Evolutionary conservation across 257 asterid genomes (phyloP), one percentile per base, ranked within the genome.

Genomic region (Handroanthus guayacan): DNA sequence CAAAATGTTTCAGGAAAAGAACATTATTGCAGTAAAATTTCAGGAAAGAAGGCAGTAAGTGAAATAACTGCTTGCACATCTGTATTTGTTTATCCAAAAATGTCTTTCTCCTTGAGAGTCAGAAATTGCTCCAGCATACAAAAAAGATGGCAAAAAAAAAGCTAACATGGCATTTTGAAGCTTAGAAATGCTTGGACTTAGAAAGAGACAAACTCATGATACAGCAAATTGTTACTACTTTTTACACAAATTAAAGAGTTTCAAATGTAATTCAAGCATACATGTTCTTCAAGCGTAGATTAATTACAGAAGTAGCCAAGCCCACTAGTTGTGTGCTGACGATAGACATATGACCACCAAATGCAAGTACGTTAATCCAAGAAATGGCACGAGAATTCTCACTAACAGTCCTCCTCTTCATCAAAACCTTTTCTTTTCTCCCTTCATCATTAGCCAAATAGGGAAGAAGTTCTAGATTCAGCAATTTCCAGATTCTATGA

Each of bases 401-500:
- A 71, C 17, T 20, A 62, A 72, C 41, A 41, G 48, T 10, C 9
- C 69, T 54, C 41, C 56, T 17, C 62, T 5, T 48, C 41, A 2
- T 69, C 61, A 48, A 64, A 62, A 65, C 62, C 67, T 16, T 10
- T 62, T 16, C 9, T 0, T 56, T 69, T 58, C 25, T 64, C 76
- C 34, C 58, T 47, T 16, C 75, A 74, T 73, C 13, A 9, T 20
- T 69, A 52, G 60, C 68, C 71, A 75, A 67, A 70, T 86, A 80
- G 51, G 88, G 79, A 39, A 39, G 66, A 65, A 67, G 64, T 73
- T 63, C 78, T 54, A 18, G 77, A 72, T 44, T 75, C 63, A 62
- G 75, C 76, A 16, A 83, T 70, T 63, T 86, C 82, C 47, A 62
- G 69, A 70, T 82, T 83, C 69, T 84, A 86, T 8, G 94, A 69